These are phyloP conservation scores for Fistulifera pelliculosa DNA, from an alignment of 108 stramenopile genomes.

Conservation along the genomic window DNA sequence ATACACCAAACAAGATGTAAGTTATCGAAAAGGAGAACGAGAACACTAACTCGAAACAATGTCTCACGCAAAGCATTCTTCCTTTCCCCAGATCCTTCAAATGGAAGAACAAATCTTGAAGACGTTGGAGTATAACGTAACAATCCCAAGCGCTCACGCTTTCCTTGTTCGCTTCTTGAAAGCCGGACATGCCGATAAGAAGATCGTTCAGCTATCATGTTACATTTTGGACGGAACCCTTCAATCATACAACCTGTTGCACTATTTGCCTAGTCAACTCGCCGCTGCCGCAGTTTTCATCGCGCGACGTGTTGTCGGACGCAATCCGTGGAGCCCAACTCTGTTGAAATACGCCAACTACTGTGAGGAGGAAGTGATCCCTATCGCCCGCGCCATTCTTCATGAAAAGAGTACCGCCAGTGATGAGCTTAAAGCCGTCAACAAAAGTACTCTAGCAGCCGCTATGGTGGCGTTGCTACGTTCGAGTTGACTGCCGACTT, in stretches of 20 bases:
- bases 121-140: constrained; percentile 82
- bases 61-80: not conserved
- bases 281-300: constrained; percentile 90
- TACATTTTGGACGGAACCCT: constrained; percentile 91
- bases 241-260: constrained; percentile 85
- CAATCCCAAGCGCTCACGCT: constrained; percentile 83
- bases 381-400: constrained; percentile 69
- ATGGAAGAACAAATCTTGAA: constrained; percentile 92
- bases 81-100: constrained; percentile 64
- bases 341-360: constrained; percentile 80
- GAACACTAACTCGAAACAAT: not conserved
- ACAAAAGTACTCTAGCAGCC: constrained; percentile 77
- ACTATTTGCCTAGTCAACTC: constrained; percentile 82
- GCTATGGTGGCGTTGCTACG: constrained; percentile 76
- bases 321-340: constrained; percentile 89
- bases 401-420: constrained; percentile 38
- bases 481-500: constrained; percentile 23
- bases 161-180: constrained; percentile 92
- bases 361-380: constrained; percentile 66
- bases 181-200: constrained; percentile 85
- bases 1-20: constrained; percentile 25
- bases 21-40: constrained; percentile 6
- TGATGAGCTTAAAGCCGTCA: constrained; percentile 65
- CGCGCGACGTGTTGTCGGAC: constrained; percentile 74
- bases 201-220: constrained; percentile 85